phyloP scores from a whole-genome alignment of 768 basidiomycete species.

The Russula sp. region DNA sequence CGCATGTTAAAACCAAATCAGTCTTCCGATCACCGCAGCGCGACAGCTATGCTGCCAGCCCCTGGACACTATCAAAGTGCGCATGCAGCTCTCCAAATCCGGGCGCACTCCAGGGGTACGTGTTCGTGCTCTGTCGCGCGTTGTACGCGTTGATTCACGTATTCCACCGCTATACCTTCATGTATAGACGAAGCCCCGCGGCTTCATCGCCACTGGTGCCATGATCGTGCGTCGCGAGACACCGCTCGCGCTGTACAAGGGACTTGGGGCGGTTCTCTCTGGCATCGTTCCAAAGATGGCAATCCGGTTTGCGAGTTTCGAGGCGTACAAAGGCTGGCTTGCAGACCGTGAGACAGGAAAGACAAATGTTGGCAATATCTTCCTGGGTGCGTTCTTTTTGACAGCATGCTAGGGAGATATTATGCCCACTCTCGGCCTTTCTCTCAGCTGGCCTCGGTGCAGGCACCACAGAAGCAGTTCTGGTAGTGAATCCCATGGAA shows the following conservation, averaged over 20 bases:
- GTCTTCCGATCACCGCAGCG: neutral
- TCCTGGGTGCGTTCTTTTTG: slow-evolving; percentile 57
- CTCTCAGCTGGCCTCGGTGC: slow-evolving; percentile 83
- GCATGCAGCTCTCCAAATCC: slow-evolving; percentile 96
- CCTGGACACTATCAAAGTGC: slow-evolving; percentile 98
- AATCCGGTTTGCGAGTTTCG: slow-evolving; percentile 96
- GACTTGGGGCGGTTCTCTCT: slow-evolving; percentile 90
- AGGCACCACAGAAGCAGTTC: slow-evolving; percentile 91
- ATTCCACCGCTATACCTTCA: neutral
- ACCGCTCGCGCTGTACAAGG: slow-evolving; percentile 94
- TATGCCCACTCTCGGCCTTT: neutral
- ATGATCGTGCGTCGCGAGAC: slow-evolving; percentile 89
- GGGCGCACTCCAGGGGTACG: slow-evolving; percentile 76
- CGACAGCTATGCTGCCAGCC: slow-evolving; percentile 77
- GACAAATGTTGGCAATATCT: slow-evolving; percentile 73
- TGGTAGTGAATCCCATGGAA: slow-evolving; percentile 98
- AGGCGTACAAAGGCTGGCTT: slow-evolving; percentile 84
- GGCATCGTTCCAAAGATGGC: slow-evolving; percentile 99
- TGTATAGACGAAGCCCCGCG: slow-evolving; percentile 78
- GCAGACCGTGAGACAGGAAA: slow-evolving; percentile 72
- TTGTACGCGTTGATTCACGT: neutral
- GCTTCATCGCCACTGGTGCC: slow-evolving; percentile 85
- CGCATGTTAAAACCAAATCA: neutral
- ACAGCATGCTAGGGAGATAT: neutral
- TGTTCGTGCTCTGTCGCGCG: slow-evolving; percentile 25